Evolutionary conservation across 2,329 filamentous ascomycete genomes (phyloP).

Genomic region (Ceratocystis ficicola): DNA sequence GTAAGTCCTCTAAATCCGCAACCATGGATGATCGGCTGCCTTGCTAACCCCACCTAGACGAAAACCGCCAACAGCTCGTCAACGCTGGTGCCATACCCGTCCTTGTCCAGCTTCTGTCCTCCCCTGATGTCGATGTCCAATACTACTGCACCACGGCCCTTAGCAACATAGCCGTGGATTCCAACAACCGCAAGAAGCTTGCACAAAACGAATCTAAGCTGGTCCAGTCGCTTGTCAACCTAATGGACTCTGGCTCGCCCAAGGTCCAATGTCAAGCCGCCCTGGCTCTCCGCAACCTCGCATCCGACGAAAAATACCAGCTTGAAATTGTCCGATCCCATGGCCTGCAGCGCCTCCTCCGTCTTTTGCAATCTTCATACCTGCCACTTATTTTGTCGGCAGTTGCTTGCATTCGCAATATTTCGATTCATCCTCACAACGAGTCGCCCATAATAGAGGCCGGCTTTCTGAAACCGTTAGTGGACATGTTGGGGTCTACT

Average conservation of each 20-base stretch:
- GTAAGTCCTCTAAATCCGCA: constrained; percentile 37
- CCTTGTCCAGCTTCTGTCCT: constrained; percentile 85
- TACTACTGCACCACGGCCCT: constrained; percentile 98
- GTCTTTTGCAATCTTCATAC: constrained; percentile 87
- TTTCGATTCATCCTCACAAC: constrained; percentile 94
- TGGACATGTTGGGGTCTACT: constrained; percentile 85
- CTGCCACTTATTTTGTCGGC: constrained; percentile 91
- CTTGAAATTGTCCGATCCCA: constrained; percentile 88
- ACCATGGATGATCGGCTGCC: constrained; percentile 23
- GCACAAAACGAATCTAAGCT: constrained; percentile 82
- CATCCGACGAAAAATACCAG: constrained; percentile 97
- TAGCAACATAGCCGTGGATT: constrained; percentile 95
- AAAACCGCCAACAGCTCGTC: constrained; percentile 94
- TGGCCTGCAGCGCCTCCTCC: constrained; percentile 72
- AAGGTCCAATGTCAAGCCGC: constrained; percentile 98
- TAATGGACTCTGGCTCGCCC: constrained; percentile 94
- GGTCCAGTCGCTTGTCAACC: constrained; percentile 82
- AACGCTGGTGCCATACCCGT: constrained; percentile 97
- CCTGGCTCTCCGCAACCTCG: constrained; percentile 82
- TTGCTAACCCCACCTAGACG: constrained; percentile 45
- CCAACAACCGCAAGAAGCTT: constrained; percentile 78
- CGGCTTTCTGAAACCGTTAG: constrained; percentile 84
- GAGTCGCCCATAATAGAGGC: constrained; percentile 98
- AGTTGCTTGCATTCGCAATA: constrained; percentile 96
- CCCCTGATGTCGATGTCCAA: constrained; percentile 89